phyloP scores from a whole-genome alignment of 2,329 filamentous ascomycete genomes.

The Chrysoporthe austroafricana region DNA sequence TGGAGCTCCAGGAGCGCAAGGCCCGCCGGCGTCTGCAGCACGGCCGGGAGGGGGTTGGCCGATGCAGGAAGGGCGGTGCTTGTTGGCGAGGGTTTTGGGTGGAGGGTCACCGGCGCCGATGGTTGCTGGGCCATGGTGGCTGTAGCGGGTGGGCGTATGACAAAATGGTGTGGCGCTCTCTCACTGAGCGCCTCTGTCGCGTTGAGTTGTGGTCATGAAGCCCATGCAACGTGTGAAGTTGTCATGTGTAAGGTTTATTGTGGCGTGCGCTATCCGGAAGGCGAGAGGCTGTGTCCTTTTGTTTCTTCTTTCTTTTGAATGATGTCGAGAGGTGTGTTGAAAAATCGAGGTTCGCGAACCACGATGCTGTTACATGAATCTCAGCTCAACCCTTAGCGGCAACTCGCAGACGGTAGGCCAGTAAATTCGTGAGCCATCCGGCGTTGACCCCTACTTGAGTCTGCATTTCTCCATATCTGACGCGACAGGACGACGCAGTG shows the following conservation, averaged over 20 bases:
- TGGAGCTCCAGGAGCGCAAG: slow-evolving; percentile 91
- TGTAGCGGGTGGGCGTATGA: not conserved
- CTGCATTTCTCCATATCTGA: too few species aligned
- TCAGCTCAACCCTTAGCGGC: not conserved
- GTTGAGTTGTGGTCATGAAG: not conserved
- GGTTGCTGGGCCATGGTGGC: not conserved
- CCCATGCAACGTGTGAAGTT: not conserved
- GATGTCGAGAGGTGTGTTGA: not conserved
- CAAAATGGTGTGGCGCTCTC: not conserved
- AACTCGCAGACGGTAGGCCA: not conserved
- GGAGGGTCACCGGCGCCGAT: slow-evolving; percentile 42
- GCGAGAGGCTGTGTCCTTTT: not conserved
- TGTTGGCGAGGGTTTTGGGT: slow-evolving; percentile 35
- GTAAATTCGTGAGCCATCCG: too few species aligned
- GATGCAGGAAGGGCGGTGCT: slow-evolving; percentile 31
- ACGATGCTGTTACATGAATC: not conserved
- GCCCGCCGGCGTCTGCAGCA: slow-evolving; percentile 87
- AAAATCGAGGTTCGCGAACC: not conserved
- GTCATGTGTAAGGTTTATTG: not conserved
- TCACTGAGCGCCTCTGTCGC: not conserved
- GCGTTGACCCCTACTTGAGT: too few species aligned
- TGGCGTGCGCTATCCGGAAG: not conserved
- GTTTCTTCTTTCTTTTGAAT: too few species aligned
- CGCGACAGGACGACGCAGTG: too few species aligned
- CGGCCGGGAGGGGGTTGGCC: slow-evolving; percentile 68